phyloP scores from a whole-genome alignment of 1,284 basidiomycete genomes.

The Volvariella volvacea region DNA sequence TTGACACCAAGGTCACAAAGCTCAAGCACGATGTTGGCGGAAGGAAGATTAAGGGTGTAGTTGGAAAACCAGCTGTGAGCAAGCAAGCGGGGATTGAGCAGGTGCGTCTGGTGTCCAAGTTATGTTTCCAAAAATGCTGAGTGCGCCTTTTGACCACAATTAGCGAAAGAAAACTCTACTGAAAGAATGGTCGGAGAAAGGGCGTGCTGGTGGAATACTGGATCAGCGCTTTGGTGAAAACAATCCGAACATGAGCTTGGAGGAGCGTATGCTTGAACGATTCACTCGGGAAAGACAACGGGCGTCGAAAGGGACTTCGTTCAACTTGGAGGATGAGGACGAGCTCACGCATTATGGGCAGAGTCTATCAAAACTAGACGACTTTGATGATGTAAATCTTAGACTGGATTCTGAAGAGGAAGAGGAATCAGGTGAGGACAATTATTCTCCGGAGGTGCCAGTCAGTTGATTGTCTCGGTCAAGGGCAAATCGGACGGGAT shows the following conservation, averaged over 20 bases:
- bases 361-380: conserved; percentile 79
- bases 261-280: conserved; percentile 96
- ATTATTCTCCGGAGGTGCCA: neutral
- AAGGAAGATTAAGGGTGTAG: conserved; percentile 77
- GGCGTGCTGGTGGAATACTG: conserved; percentile 81
- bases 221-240: conserved; percentile 97
- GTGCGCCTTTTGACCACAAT: conserved; percentile 4
- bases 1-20: conserved; percentile 88
- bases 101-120: conserved; percentile 37
- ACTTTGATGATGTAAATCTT: conserved; percentile 79
- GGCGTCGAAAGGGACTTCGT: conserved; percentile 71
- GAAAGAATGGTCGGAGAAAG: conserved; percentile 78
- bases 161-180: conserved; percentile 84
- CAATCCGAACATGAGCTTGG: conserved; percentile 83
- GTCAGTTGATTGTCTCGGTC: neutral
- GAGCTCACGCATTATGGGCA: conserved; percentile 93
- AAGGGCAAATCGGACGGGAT: conserved; percentile 62
- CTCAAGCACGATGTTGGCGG: conserved; percentile 92
- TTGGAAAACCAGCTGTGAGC: conserved; percentile 79
- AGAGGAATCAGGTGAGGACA: conserved; percentile 35
- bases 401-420: conserved; percentile 69
- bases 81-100: conserved; percentile 89
- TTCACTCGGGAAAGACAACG: conserved; percentile 89
- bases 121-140: neutral
- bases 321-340: conserved; percentile 89